Percentiles rank a stretch among this genome's conserved stretches.
Conservation (phyloP, 148 eudicot species). For the Vaccinium macrocarpon region DNA sequence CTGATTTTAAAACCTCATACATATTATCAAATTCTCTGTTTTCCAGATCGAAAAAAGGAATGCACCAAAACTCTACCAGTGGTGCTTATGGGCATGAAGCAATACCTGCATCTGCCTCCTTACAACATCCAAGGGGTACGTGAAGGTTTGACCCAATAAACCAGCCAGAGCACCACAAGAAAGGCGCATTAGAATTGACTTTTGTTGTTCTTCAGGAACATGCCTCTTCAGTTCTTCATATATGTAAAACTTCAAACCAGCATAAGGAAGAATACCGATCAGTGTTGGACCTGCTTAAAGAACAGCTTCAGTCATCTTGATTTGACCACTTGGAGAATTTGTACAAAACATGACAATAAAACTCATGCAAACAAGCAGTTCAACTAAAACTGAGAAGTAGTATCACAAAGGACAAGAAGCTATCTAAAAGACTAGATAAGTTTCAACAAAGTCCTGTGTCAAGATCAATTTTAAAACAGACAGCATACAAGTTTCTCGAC, state of each 20-base stretch:
- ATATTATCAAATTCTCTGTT: too few species aligned
- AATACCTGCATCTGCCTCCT: slow-evolving; percentile 97
- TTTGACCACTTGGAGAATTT: slow-evolving; percentile 5
- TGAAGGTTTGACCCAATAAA: slow-evolving; percentile 88
- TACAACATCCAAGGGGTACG: slow-evolving; percentile 97
- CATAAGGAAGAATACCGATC: slow-evolving; percentile 95
- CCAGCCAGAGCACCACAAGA: slow-evolving; percentile 99
- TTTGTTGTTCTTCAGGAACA: slow-evolving; percentile 93
- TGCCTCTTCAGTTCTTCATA: slow-evolving; percentile 92
- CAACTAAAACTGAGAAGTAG: not conserved
- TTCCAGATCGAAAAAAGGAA: not conserved
- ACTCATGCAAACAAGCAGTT: not conserved
- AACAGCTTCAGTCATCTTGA: not conserved
- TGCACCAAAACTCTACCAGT: not conserved
- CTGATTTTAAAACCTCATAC: too few species aligned
- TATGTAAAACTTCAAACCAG: slow-evolving; percentile 92
- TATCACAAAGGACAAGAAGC: not conserved
- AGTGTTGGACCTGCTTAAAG: slow-evolving; percentile 75
- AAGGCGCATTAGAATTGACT: slow-evolving; percentile 74
- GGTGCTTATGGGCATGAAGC: not conserved
- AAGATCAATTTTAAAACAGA: not conserved
- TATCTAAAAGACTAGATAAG: not conserved
- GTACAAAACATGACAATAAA: not conserved
- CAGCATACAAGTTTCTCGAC: not conserved
- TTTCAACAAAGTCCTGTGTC: not conserved